Evolutionary conservation across 2,329 filamentous ascomycete species (phyloP), one percentile per base, ranked within the genome.

Genomic region (Gremmenia infestans): DNA sequence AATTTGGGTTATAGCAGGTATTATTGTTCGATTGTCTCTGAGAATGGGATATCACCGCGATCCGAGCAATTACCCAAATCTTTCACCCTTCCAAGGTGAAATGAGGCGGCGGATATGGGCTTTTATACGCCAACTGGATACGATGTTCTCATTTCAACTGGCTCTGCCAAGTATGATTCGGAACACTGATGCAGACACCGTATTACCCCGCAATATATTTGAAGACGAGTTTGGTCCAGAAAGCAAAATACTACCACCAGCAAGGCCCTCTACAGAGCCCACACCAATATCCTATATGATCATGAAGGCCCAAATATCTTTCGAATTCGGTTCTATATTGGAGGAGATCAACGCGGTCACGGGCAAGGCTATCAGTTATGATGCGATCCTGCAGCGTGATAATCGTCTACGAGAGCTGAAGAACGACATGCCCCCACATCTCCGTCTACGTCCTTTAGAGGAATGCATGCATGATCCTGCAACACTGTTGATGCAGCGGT

Each of bases 241-340:
- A 22, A 87, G 83, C 60, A 87, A 85, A 61, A 73, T 78, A 7
- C 71, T 93, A 9, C 89, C 89, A 1, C 79, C 82, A 1, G 82
- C 87, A 0, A 76, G 88, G 55, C 85, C 88, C 0, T 76, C 76
- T 35, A 83, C 80, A 0, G 88, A 92, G 67, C 81, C 87, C 2
- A 93, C 89, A 0, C 87, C 88, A 1, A 84, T 91, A 61, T 83
- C 86, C 9, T 93, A 91, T 70, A 85, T 92, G 80, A 90, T 92
- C 63, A 81, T 81, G 36, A 91, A 92, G 70, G 78, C 61, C 45
- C 60, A 61, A 56, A 76, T 93, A 39, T 81, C 85, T 55, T 79
- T 81, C 52, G 82, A 88, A 61, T 81, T 92, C 50, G 86, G 88
- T 25, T 82, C 81, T 55, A 89, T 93, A 19, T 75, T 91, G 8